A percentile compares a stretch with the other conserved stretches of the same genome.
phyloP scores from a whole-genome alignment of 805 yeast genomes.

The Cyberlindnera meyerae region DNA sequence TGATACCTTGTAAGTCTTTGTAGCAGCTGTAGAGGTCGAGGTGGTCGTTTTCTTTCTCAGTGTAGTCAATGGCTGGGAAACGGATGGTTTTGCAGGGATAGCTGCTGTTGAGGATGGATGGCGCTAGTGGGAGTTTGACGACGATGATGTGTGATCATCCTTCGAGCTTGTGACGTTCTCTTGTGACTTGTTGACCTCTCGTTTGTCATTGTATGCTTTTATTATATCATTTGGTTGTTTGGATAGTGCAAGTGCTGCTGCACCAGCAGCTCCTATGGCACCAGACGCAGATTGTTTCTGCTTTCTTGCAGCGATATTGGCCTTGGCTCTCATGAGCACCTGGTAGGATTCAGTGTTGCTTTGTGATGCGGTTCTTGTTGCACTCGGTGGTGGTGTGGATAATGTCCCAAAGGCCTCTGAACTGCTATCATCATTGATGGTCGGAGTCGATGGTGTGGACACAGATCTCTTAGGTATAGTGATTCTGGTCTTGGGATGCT shows the following conservation, averaged over 20 bases:
- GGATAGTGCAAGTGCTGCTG: conserved; percentile 25
- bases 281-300: conserved; percentile 17
- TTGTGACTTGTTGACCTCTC: conserved; percentile 4
- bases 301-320: conserved; percentile 27
- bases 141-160: too few relatives aligned
- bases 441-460: conserved; percentile 23
- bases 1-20: conserved; percentile 28
- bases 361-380: conserved; percentile 9
- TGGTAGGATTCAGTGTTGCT: conserved; percentile 23
- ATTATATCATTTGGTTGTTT: conserved; percentile 27
- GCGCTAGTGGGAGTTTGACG: conserved; percentile 1
- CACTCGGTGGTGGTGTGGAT: conserved; percentile 15
- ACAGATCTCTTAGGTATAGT: conserved; percentile 22
- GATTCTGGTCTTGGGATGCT: conserved; percentile 17
- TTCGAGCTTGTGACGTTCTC: conserved; percentile 1
- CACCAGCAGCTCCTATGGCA: conserved; percentile 23
- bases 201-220: conserved; percentile 16
- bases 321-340: conserved; percentile 24
- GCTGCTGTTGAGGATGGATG: neutral
- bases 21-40: too few relatives aligned
- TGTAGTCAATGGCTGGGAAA: conserved; percentile 3
- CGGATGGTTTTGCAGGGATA: conserved; percentile 2
- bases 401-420: conserved; percentile 7
- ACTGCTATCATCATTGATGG: conserved; percentile 3
- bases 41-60: conserved; percentile 9